phyloP scores from a whole-genome alignment of 2,329 filamentous ascomycete species.

The Sarocladium brachiariae region DNA sequence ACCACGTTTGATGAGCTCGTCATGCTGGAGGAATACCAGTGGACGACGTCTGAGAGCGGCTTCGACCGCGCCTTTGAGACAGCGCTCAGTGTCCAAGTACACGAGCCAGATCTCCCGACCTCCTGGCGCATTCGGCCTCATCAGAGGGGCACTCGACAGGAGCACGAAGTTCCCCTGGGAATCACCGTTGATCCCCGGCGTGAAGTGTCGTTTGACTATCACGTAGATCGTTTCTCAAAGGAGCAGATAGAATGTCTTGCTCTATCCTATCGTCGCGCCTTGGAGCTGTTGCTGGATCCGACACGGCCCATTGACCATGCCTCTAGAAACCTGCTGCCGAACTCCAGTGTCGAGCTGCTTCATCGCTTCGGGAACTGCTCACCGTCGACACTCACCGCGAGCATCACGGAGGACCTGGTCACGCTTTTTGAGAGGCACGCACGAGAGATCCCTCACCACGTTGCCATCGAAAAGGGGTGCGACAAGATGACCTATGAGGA shows the following conservation, averaged over 20 bases:
- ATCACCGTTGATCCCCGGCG: background rate
- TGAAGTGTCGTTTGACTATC: background rate
- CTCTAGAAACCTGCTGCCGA: background rate
- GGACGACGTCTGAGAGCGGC: constrained; percentile 15
- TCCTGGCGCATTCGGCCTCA: background rate
- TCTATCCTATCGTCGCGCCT: background rate
- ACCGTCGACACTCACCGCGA: background rate
- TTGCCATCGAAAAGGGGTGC: background rate
- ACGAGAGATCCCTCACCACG: background rate
- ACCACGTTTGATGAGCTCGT: constrained; percentile 11
- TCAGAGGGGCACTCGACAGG: background rate
- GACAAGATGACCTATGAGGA: constrained; percentile 8
- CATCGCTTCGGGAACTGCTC: background rate
- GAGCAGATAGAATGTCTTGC: background rate
- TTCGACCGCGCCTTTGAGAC: constrained; percentile 3
- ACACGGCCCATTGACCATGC: background rate
- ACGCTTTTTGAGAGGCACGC: background rate
- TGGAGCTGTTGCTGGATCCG: background rate
- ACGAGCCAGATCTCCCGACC: background rate
- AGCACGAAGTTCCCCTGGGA: background rate
- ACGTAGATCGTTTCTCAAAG: background rate
- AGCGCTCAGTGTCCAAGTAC: background rate
- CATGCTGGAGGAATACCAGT: constrained; percentile 11
- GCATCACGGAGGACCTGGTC: constrained; percentile 7
- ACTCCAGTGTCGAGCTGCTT: background rate